A percentile compares a stretch with the other conserved stretches of the same genome.
Evolutionary conservation across 352 stramenopile genomes (phyloP).

Genomic region (Peronospora destructor): DNA sequence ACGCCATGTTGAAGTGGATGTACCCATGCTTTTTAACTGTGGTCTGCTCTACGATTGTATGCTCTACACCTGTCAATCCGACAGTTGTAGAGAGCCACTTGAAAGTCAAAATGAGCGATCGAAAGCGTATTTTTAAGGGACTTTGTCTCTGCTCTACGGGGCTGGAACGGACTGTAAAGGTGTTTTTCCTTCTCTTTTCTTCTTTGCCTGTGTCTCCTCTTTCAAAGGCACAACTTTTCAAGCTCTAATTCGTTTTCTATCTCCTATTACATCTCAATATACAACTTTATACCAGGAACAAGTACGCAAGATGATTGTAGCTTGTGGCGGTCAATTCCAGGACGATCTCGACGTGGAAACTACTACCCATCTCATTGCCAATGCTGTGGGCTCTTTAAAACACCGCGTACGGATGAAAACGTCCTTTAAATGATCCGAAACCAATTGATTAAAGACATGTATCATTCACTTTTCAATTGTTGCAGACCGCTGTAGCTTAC

Average conservation of each 20-base stretch:
- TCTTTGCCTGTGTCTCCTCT: slow-evolving; percentile 7
- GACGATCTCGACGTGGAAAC: slow-evolving; percentile 39
- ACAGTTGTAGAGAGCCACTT: background rate
- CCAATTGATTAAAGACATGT: background rate
- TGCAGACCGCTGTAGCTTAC: slow-evolving; percentile 39
- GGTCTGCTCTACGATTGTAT: slow-evolving; percentile 79
- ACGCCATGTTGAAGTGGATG: slow-evolving; percentile 14
- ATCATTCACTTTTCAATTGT: background rate
- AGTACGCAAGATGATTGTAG: slow-evolving; percentile 59
- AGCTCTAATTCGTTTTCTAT: background rate
- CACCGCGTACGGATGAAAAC: slow-evolving; percentile 35
- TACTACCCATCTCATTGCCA: slow-evolving; percentile 63
- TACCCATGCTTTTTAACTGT: slow-evolving; percentile 78
- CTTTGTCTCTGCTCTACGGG: slow-evolving; percentile 51
- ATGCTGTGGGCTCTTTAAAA: slow-evolving; percentile 56
- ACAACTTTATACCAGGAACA: slow-evolving; percentile 36
- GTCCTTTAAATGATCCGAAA: background rate
- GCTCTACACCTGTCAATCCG: slow-evolving; percentile 8
- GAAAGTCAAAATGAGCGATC: slow-evolving; percentile 9
- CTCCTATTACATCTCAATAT: background rate
- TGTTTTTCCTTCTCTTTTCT: slow-evolving; percentile 1
- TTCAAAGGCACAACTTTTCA: background rate
- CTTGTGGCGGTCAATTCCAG: slow-evolving; percentile 48
- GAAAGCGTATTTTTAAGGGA: slow-evolving; percentile 35
- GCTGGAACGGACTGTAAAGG: slow-evolving; percentile 46